Evolutionary conservation across 2,329 filamentous ascomycete species (phyloP), one percentile per base, ranked within the genome.

Genomic region (Immersiporthe knoxdaviesiana): DNA sequence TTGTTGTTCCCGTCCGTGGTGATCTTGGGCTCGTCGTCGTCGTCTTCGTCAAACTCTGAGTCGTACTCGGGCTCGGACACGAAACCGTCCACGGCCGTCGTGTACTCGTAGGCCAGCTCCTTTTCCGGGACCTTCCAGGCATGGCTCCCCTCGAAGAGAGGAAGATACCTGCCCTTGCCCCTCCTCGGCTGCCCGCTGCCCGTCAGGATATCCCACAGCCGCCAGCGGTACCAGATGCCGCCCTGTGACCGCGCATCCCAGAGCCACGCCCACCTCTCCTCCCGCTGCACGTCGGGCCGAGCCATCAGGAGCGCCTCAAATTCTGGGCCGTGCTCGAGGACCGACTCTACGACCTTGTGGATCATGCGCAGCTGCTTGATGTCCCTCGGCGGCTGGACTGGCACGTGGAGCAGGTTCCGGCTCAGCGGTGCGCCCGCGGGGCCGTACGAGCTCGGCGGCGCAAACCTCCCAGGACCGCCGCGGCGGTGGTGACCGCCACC

Each of bases 281-380:
- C 92, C 54, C 85, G 87, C 77, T 97, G 93, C 1, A 98, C 91
- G 67, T 94, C 89, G 0, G 92, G 88, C 24, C 92, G 86, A 63
- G 90, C 91, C 96, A 98, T 98, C 8, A 99, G 85, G 2, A 97
- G 83, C 6, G 94, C 94, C 79, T 99, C 96, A 71, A 97, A 97
- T 75, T 96, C 93, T 0, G 92, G 89, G 0, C 94, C 94, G 73
- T 96, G 89, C 30, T 89, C 88, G 11, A 97, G 82, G 0, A 98
- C 84, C 2, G 87, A 86, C 76, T 98, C 95, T 44, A 97, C 86
- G 0, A 94, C 92, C 77, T 91, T 94, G 81, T 98, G 95, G 71
- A 98, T 97, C 59, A 97, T 85, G 69, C 90, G 90, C 0, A 97
- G 83, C 71, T 91, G 91, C 72, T 89, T 91, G 63, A 97, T 86